Percentiles rank a stretch among this genome's conserved stretches.
Conservation (phyloP, 2,329 filamentous ascomycete genomes). For the Cucurbitaria berberidis region DNA sequence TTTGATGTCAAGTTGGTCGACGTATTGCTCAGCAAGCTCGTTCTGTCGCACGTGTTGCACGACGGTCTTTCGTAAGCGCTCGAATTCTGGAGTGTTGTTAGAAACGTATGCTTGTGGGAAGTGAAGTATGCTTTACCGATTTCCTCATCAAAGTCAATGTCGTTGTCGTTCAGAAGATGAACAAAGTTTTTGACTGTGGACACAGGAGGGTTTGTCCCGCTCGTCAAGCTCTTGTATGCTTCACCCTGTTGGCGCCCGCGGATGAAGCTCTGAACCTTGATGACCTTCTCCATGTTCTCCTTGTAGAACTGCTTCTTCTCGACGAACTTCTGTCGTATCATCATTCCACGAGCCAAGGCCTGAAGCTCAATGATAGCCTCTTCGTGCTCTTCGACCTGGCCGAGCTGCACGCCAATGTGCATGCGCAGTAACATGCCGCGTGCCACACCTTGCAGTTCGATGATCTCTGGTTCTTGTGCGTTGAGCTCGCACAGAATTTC, state of each 20-base stretch:
- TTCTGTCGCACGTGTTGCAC: slow-evolving; percentile 98
- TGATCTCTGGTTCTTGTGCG: slow-evolving; percentile 69
- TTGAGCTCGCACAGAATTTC: slow-evolving; percentile 73
- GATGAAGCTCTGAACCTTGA: slow-evolving; percentile 98
- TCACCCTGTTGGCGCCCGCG: slow-evolving; percentile 94
- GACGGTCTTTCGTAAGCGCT: slow-evolving; percentile 91
- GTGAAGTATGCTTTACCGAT: slow-evolving; percentile 57
- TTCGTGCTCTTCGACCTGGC: slow-evolving; percentile 82
- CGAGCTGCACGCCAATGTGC: slow-evolving; percentile 74
- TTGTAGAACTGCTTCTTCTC: slow-evolving; percentile 90
- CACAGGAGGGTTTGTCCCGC: slow-evolving; percentile 94
- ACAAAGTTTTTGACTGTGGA: slow-evolving; percentile 98
- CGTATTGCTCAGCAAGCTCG: slow-evolving; percentile 96
- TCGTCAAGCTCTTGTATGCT: slow-evolving; percentile 96
- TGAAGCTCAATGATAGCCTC: slow-evolving; percentile 78
- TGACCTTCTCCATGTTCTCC: slow-evolving; percentile 97
- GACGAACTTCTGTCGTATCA: slow-evolving; percentile 76
- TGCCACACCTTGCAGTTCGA: slow-evolving; percentile 74
- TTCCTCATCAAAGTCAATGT: slow-evolving; percentile 99
- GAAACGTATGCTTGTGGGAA: neutral
- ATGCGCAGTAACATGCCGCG: slow-evolving; percentile 81
- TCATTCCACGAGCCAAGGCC: slow-evolving; percentile 71
- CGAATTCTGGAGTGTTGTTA: slow-evolving; percentile 69
- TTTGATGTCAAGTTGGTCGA: slow-evolving; percentile 98
- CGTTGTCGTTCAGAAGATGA: slow-evolving; percentile 94